These are phyloP conservation scores for Osmanthus fragrans DNA, from an alignment of 257 asterid species.

Conservation along the genomic window DNA sequence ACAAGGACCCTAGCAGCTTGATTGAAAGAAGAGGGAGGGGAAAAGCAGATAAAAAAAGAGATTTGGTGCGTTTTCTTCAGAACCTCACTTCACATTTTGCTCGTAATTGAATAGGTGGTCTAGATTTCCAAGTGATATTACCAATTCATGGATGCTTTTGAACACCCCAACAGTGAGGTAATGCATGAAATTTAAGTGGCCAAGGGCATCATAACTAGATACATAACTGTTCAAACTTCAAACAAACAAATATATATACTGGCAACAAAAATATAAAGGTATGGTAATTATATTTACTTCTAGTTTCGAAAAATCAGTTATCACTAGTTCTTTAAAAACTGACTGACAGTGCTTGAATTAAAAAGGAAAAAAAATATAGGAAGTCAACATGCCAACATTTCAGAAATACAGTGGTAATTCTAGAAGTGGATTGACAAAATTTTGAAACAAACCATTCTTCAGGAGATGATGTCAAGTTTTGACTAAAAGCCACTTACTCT, in stretches of 20 bases:
- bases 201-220: background rate
- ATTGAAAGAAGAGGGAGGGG: background rate
- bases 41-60: background rate
- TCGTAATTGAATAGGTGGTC: background rate
- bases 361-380: background rate
- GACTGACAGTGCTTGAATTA: background rate
- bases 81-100: background rate
- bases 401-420: background rate
- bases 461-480: background rate
- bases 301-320: background rate
- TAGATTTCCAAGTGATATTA: background rate
- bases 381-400: background rate
- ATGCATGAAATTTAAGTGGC: background rate
- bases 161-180: background rate
- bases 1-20: background rate
- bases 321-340: background rate
- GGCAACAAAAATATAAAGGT: background rate
- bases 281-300: background rate
- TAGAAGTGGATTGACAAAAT: background rate
- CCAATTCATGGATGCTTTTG: background rate
- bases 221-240: background rate
- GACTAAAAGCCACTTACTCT: background rate
- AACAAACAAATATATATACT: background rate
- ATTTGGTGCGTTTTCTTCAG: background rate
- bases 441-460: background rate